Percentiles rank a stretch among this genome's conserved stretches.
Conservation (phyloP, 1,284 basidiomycete species). For the Cutaneotrichosporon cavernicola region DNA sequence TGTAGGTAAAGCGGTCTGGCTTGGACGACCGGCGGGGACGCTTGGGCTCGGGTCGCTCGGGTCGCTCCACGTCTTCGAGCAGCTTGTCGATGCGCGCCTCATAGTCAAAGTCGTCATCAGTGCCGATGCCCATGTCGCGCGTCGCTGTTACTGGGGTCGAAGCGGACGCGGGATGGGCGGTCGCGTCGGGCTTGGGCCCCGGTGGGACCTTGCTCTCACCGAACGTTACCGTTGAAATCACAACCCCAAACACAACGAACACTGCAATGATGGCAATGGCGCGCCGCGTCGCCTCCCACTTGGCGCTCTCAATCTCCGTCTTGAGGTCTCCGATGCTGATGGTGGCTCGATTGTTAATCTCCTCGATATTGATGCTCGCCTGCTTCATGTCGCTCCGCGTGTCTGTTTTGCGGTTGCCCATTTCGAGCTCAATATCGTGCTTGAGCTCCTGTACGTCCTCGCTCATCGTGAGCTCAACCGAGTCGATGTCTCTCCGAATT, state of each 20-base stretch:
- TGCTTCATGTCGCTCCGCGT: slow-evolving; percentile 82
- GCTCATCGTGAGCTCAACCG: slow-evolving; percentile 84
- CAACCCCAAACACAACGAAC: slow-evolving; percentile 23
- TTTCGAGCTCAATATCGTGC: slow-evolving; percentile 79
- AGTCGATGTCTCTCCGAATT: slow-evolving; percentile 83
- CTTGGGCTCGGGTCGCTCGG: slow-evolving; percentile 11
- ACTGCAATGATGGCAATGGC: slow-evolving; percentile 60
- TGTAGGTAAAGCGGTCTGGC: slow-evolving; percentile 11
- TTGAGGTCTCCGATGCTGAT: slow-evolving; percentile 82
- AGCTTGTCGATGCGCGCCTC: slow-evolving; percentile 32
- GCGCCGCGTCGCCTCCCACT: slow-evolving; percentile 86
- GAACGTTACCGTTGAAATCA: slow-evolving; percentile 21
- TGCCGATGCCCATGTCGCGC: slow-evolving; percentile 42
- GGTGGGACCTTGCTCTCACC: slow-evolving; percentile 7
- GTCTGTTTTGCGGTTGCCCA: slow-evolving; percentile 92
- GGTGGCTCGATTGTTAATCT: slow-evolving; percentile 79
- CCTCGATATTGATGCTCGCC: slow-evolving; percentile 85
- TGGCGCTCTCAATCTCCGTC: slow-evolving; percentile 80
- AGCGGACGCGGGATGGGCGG: slow-evolving; percentile 15
- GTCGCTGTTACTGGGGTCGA: slow-evolving; percentile 23
- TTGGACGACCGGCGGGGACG: slow-evolving; percentile 11
- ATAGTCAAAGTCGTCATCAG: slow-evolving; percentile 42
- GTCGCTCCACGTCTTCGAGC: slow-evolving; percentile 16
- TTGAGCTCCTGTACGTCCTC: slow-evolving; percentile 86
- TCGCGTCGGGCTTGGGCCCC: slow-evolving; percentile 16